Percentiles rank a stretch among this genome's conserved stretches.
These are phyloP conservation scores for Oryza longistaminata DNA, from an alignment of 176 grass and related monocot species.

Conservation along the genomic window DNA sequence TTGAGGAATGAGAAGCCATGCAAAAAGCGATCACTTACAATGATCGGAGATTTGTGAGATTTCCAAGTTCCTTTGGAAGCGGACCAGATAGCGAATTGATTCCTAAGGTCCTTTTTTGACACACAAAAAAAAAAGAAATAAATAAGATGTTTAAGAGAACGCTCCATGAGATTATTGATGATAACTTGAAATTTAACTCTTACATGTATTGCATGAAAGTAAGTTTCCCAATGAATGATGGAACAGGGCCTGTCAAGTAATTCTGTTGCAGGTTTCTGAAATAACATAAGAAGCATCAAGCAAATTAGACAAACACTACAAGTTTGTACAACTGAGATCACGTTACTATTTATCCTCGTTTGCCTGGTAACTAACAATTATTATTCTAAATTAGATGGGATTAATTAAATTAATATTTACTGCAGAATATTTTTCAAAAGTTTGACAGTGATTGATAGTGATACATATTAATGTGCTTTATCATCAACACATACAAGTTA, in stretches of 20 bases:
- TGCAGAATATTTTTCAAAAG: neutral
- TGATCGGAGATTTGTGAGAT: neutral
- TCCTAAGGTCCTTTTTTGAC: neutral
- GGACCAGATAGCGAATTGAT: neutral
- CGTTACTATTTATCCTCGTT: no score
- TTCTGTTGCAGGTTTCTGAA: constrained; percentile 54
- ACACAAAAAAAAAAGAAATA: neutral
- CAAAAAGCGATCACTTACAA: neutral
- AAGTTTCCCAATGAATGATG: constrained; percentile 64
- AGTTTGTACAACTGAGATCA: no score
- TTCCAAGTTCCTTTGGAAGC: neutral
- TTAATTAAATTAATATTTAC: neutral
- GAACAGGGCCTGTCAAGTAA: constrained; percentile 57
- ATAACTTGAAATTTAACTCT: neutral
- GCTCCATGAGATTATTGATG: neutral
- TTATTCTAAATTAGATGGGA: neutral
- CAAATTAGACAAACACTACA: neutral
- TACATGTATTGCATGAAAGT: constrained; percentile 62
- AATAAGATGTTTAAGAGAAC: neutral
- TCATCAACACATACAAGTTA: constrained; percentile 38
- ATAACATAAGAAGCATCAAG: neutral
- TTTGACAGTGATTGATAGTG: neutral
- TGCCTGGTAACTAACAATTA: neutral
- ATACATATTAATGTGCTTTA: neutral
- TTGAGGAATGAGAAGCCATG: neutral